phyloP scores from a whole-genome alignment of 768 basidiomycete genomes.

The Suillus lakei region DNA sequence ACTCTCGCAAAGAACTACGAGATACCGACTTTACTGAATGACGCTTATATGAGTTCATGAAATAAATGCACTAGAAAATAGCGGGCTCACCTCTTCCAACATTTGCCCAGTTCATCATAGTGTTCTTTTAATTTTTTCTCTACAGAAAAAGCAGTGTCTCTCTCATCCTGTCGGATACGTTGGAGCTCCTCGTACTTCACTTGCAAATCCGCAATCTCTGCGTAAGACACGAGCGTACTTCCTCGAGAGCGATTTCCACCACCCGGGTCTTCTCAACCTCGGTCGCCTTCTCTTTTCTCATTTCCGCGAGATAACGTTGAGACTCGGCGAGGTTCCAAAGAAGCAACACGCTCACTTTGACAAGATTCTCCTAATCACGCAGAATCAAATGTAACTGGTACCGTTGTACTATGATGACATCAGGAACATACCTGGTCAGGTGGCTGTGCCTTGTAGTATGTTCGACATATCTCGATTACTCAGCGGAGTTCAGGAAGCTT shows the following conservation, averaged over 20 bases:
- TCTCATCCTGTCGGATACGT: constrained; percentile 50
- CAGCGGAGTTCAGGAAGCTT: constrained; percentile 53
- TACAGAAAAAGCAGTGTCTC: constrained; percentile 52
- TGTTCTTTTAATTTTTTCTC: constrained; percentile 61
- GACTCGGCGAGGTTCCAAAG: constrained; percentile 55
- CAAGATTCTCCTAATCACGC: constrained; percentile 49
- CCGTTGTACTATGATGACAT: constrained; percentile 4
- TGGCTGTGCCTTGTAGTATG: constrained; percentile 51
- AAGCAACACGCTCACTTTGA: constrained; percentile 53
- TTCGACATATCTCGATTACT: constrained; percentile 53
- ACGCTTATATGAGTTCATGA: constrained; percentile 20
- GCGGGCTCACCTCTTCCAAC: constrained; percentile 41
- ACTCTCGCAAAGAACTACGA: constrained; percentile 25
- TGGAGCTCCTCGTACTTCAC: constrained; percentile 47
- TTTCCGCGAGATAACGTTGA: constrained; percentile 42
- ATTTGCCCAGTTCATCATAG: constrained; percentile 50
- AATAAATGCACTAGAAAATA: constrained; percentile 12
- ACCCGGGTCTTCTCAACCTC: constrained; percentile 38
- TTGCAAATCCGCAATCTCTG: constrained; percentile 42
- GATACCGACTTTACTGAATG: constrained; percentile 41
- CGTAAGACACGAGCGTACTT: constrained; percentile 34
- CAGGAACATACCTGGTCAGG: constrained; percentile 47
- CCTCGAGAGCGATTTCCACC: constrained; percentile 36
- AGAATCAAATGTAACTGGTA: neutral
- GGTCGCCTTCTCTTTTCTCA: constrained; percentile 18